Conservation (phyloP, 108 stramenopile genomes). For the Nitzschia sp. region DNA sequence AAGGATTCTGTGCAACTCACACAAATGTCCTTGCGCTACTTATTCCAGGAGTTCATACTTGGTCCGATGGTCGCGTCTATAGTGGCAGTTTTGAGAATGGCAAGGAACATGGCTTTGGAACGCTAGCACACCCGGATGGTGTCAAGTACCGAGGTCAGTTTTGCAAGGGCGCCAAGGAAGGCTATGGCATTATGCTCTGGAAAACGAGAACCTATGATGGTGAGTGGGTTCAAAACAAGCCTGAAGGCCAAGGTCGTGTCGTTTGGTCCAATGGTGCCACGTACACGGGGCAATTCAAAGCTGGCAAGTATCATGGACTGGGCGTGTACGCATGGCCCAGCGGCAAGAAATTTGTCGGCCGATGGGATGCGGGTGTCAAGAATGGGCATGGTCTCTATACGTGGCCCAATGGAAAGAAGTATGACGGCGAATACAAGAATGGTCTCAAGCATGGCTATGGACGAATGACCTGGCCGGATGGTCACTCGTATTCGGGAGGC, state of each 20-base stretch:
- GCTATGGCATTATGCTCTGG: conserved; percentile 51
- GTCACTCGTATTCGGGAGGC: conserved; percentile 43
- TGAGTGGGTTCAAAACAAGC: conserved; percentile 42
- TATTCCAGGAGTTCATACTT: conserved; percentile 32
- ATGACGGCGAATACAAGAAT: conserved; percentile 46
- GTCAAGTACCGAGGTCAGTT: conserved; percentile 53
- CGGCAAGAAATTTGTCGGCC: conserved; percentile 47
- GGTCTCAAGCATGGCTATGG: conserved; percentile 57
- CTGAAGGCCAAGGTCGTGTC: conserved; percentile 47
- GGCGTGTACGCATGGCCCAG: conserved; percentile 40
- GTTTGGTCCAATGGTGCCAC: conserved; percentile 49
- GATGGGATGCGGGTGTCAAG: conserved; percentile 44
- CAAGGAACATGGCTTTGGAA: conserved; percentile 55
- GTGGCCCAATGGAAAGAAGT: conserved; percentile 42
- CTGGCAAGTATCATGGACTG: conserved; percentile 47
- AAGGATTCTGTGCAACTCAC: not conserved
- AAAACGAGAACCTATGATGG: conserved; percentile 49
- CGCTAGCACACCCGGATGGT: conserved; percentile 44
- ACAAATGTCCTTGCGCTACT: not conserved
- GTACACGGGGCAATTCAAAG: conserved; percentile 46
- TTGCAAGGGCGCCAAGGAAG: conserved; percentile 37
- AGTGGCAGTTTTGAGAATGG: conserved; percentile 51
- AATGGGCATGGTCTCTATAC: conserved; percentile 35
- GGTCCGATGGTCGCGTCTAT: conserved; percentile 42
- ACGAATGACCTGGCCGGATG: conserved; percentile 43